These are phyloP conservation scores for Epichloe aotearoae DNA, from an alignment of 2,329 filamentous ascomycete genomes.

Conservation along the genomic window DNA sequence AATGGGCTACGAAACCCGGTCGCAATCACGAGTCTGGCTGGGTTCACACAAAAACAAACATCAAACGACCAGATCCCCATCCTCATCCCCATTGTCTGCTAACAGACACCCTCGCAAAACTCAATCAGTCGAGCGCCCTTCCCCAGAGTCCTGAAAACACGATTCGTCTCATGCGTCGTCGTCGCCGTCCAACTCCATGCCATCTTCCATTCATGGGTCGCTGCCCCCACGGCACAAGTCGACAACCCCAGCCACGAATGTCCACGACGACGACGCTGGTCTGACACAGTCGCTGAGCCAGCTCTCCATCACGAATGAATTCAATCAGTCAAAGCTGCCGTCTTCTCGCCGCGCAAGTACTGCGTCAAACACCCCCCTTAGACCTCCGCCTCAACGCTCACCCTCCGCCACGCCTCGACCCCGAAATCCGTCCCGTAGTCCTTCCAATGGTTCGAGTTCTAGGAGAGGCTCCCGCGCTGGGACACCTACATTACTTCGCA, in stretches of 20 bases:
- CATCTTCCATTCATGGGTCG: background rate
- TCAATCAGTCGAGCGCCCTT: background rate
- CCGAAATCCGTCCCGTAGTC: slow-evolving; percentile 28
- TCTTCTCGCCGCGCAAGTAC: slow-evolving; percentile 8
- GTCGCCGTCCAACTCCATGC: slow-evolving; percentile 1
- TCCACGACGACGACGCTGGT: slow-evolving; percentile 14
- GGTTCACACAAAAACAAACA: too few species aligned
- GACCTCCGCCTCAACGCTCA: slow-evolving; percentile 22
- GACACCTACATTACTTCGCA: slow-evolving; percentile 39
- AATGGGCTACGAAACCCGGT: too few species aligned
- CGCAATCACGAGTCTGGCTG: too few species aligned
- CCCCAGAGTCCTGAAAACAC: background rate
- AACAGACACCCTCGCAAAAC: too few species aligned
- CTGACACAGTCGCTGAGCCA: slow-evolving; percentile 30
- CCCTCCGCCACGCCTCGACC: slow-evolving; percentile 27
- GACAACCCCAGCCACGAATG: background rate
- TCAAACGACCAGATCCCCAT: too few species aligned
- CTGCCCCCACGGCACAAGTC: slow-evolving; percentile 1
- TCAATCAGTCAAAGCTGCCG: slow-evolving; percentile 14
- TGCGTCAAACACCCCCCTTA: slow-evolving; percentile 22
- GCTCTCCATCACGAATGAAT: slow-evolving; percentile 27
- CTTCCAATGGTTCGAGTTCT: slow-evolving; percentile 27
- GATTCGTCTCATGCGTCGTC: slow-evolving; percentile 3
- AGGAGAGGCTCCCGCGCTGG: slow-evolving; percentile 32
- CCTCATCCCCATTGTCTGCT: too few species aligned